Conservation (phyloP, 202 grass and related monocot species). For the Schoenoplectus triqueter region DNA sequence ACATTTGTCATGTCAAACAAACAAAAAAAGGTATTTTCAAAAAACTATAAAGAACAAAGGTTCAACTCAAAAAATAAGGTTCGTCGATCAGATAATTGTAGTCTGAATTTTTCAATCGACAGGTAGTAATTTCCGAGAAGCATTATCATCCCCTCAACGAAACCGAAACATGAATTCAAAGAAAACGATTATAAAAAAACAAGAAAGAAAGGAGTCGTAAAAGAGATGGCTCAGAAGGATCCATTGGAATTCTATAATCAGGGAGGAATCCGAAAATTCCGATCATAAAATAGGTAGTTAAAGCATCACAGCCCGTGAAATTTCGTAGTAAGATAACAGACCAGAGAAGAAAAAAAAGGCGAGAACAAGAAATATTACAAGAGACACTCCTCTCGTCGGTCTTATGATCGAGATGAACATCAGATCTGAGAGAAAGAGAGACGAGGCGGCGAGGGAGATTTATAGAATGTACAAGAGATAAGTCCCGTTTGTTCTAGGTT, state of each 20-base stretch:
- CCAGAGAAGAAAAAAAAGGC: too few species aligned
- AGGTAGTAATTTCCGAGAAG: slow-evolving; percentile 49
- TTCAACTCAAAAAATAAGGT: not conserved
- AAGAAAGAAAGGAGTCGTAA: not conserved
- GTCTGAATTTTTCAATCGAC: slow-evolving; percentile 80
- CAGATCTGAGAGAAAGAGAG: too few species aligned
- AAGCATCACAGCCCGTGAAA: slow-evolving; percentile 59
- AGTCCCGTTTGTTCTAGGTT: too few species aligned
- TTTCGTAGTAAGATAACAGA: not conserved
- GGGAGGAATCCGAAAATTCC: slow-evolving; percentile 34
- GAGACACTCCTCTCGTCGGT: too few species aligned
- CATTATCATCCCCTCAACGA: slow-evolving; percentile 70
- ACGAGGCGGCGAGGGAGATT: too few species aligned
- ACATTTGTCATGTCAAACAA: not conserved
- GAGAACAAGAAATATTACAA: too few species aligned
- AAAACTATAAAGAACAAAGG: not conserved
- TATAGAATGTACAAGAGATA: too few species aligned
- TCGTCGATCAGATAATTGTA: slow-evolving; percentile 98
- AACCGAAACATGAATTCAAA: not conserved
- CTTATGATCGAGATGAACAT: too few species aligned
- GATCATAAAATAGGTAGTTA: slow-evolving; percentile 85
- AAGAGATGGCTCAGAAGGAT: slow-evolving; percentile 85
- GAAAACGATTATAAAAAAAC: not conserved
- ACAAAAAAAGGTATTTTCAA: not conserved
- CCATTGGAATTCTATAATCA: slow-evolving; percentile 85